Base-by-base conservation (phyloP, 148 eudicot species). In the Hydrangea macrophylla region DNA sequence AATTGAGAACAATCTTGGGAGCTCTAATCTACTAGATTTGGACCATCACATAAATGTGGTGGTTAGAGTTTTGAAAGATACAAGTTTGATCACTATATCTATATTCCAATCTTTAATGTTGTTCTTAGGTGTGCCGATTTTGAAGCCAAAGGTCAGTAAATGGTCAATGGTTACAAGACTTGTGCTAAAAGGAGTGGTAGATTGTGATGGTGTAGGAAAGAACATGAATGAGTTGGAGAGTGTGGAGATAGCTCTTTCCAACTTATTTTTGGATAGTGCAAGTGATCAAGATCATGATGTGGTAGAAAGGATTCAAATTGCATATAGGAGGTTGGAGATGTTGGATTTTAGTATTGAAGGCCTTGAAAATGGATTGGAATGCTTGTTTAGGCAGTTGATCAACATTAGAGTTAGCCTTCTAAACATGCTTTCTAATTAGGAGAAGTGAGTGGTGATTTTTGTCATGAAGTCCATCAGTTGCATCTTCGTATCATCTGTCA, bases 1-100 rank as follows among this genome's bases (percentile, higher is more conserved):
- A 11, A 22, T 18, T 7, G 62, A 59, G 8, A 31, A 13, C 2
- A 61, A 37, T 2, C 6, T 30, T 58, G 62, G 1, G 6, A 39
- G 7, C 18, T 30, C 62, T 40, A n/a, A 1, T 37, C 5, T 9
- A 6, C 2, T 23, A 9, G 30, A 61, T 9, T 2, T 17, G 2
- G 64, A 61, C 18, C 25, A 32, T 28, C 64, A 37, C 64, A 17
- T 61, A 27, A n/a, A 5, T 9, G 48, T 48, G 1, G 48, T 61
- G 15, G 64, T 23, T 22, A 10, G 30, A 26, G 83, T 75, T 10
- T 28, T 79, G 28, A 71, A 60, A 37, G 76, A 75, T 35, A 76
- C 73, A 0, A 64, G 76, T 7, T 44, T 72, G 24, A 54, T 79
- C 31, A 75, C 62, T 37, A 54, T 74, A 25, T 74, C 76, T 0